Percentiles rank a stretch among this genome's conserved stretches.
These are phyloP conservation scores for Claviceps arundinis DNA, from an alignment of 2,329 filamentous ascomycete species.

Conservation along the genomic window DNA sequence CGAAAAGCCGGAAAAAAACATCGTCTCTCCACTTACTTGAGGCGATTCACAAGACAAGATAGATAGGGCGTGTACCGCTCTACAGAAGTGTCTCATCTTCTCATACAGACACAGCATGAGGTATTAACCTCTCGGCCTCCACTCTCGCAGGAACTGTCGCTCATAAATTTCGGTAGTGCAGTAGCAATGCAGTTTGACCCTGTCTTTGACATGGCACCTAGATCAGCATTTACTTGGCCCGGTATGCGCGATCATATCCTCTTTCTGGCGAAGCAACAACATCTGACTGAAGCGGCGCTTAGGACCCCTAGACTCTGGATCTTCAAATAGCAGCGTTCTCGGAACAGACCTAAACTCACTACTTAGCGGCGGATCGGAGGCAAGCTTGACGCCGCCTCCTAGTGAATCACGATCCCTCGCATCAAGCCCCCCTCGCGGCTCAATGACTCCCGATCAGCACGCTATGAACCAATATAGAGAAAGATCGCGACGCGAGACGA, in stretches of 20 bases:
- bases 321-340: conserved; percentile 22
- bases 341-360: conserved; percentile 34
- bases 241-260: conserved; percentile 17
- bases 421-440: conserved; percentile 41
- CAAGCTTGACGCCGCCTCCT: conserved; percentile 35
- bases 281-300: conserved; percentile 2
- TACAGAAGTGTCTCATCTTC: background rate
- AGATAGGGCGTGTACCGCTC: background rate
- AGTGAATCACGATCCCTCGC: conserved; percentile 38
- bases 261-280: conserved; percentile 3
- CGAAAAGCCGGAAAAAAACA: background rate
- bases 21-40: background rate
- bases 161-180: conserved; percentile 21
- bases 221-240: conserved; percentile 38
- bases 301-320: conserved; percentile 23
- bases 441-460: conserved; percentile 45
- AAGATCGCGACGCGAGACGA: conserved; percentile 44
- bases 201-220: conserved; percentile 36
- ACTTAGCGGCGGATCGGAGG: conserved; percentile 28
- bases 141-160: background rate
- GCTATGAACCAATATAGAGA: conserved; percentile 49
- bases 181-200: conserved; percentile 39
- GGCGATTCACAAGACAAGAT: background rate
- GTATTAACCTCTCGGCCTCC: conserved; percentile 11
- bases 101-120: conserved; percentile 20